These are phyloP conservation scores for Botrytis galanthina DNA, from an alignment of 2,329 filamentous ascomycete species.

Conservation along the genomic window DNA sequence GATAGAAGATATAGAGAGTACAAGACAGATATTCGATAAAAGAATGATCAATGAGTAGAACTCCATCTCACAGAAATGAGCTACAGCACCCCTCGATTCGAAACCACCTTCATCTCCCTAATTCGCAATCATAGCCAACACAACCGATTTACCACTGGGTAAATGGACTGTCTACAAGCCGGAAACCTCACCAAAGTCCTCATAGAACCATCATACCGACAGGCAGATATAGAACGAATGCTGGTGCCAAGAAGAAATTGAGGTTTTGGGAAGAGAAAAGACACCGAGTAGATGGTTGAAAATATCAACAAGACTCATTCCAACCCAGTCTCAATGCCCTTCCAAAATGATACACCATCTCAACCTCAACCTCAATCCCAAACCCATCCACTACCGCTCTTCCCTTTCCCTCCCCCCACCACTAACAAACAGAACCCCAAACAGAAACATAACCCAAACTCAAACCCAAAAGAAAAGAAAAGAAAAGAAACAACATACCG, in stretches of 20 bases:
- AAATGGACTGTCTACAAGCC: not conserved
- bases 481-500: slow-evolving; percentile 37
- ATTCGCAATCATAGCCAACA: too few relatives aligned
- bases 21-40: not conserved
- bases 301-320: not conserved
- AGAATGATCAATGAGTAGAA: not conserved
- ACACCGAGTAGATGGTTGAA: not conserved
- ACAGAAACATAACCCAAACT: too few relatives aligned
- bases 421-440: not conserved
- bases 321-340: not conserved
- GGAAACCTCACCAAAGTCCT: not conserved
- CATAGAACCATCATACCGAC: not conserved
- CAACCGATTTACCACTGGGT: not conserved
- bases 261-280: not conserved
- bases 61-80: not conserved
- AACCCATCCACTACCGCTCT: not conserved
- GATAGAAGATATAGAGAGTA: not conserved
- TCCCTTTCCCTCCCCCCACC: not conserved
- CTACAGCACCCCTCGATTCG: not conserved
- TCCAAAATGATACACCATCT: not conserved
- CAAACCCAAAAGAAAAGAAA: not conserved
- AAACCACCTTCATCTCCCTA: not conserved
- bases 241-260: not conserved
- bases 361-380: not conserved
- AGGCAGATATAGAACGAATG: not conserved